These are phyloP conservation scores for Platanthera zijinensis DNA, from an alignment of 106 monocot genomes.

Conservation along the genomic window DNA sequence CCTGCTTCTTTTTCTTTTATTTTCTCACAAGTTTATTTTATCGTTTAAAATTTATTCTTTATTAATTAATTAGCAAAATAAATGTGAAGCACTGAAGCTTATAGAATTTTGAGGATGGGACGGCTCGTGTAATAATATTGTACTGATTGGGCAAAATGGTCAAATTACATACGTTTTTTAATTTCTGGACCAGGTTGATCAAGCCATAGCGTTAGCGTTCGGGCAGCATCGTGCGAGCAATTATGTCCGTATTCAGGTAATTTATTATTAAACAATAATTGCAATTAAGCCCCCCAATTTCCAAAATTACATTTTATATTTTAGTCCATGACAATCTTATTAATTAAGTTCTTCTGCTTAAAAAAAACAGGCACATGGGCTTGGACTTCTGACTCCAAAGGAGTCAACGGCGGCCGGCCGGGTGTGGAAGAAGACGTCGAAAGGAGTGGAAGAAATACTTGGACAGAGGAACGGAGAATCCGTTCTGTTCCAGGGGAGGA, in stretches of 20 bases:
- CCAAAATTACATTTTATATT: not conserved
- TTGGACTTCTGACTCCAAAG: not conserved
- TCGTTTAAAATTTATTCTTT: too few species aligned
- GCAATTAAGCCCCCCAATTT: not conserved
- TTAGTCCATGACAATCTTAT: not conserved
- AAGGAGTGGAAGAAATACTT: constrained; percentile 9
- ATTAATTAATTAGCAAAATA: too few species aligned
- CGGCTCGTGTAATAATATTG: too few species aligned
- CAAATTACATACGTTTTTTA: not conserved
- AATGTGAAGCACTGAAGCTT: too few species aligned
- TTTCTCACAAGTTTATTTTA: too few species aligned
- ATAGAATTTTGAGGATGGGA: too few species aligned
- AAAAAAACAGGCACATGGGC: not conserved
- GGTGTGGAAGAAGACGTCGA: not conserved
- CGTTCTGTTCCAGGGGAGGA: constrained; percentile 17
- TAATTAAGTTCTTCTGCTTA: not conserved
- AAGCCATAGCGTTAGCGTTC: constrained; percentile 66
- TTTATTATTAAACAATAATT: not conserved
- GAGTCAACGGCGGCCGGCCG: not conserved
- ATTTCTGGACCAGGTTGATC: constrained; percentile 48
- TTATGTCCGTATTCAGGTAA: constrained; percentile 77
- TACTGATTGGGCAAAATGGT: too few species aligned
- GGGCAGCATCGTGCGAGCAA: constrained; percentile 39
- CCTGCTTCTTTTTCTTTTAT: not conserved
- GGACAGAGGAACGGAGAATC: constrained; percentile 11